phyloP scores from a whole-genome alignment of 345 rosid species.

The Boechera retrofracta region DNA sequence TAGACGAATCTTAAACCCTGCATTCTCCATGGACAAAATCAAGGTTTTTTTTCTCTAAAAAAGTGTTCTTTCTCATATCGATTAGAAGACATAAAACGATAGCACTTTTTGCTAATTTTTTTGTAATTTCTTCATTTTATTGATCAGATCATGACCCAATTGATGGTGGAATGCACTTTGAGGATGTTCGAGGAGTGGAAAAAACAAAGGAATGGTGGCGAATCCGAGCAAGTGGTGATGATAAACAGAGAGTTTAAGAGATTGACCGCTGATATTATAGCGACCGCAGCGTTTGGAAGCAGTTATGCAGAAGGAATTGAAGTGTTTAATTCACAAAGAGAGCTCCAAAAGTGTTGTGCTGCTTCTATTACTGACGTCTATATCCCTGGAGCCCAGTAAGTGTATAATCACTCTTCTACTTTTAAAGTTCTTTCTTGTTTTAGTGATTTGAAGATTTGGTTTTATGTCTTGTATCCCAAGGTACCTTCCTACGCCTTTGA shows the following conservation, averaged over 20 bases:
- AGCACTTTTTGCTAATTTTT: not conserved
- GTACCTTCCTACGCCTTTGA: slow-evolving; percentile 55
- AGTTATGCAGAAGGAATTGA: slow-evolving; percentile 52
- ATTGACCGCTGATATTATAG: slow-evolving; percentile 58
- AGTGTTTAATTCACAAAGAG: slow-evolving; percentile 51
- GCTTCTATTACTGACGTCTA: slow-evolving; percentile 24
- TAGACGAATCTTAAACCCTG: slow-evolving; percentile 53
- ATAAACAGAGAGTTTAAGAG: slow-evolving; percentile 41
- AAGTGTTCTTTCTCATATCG: not conserved
- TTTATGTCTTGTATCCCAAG: slow-evolving; percentile 35
- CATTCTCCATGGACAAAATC: slow-evolving; percentile 53
- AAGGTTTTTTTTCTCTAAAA: slow-evolving; percentile 41
- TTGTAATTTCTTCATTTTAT: not conserved
- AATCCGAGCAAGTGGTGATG: slow-evolving; percentile 30
- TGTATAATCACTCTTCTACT: not conserved
- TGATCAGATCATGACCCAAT: slow-evolving; percentile 44
- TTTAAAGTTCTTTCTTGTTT: not conserved
- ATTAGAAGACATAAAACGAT: not conserved
- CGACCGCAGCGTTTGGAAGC: slow-evolving; percentile 61
- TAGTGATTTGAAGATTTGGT: not conserved
- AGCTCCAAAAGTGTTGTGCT: slow-evolving; percentile 47
- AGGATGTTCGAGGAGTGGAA: slow-evolving; percentile 50
- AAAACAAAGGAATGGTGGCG: slow-evolving; percentile 21
- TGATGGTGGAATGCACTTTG: slow-evolving; percentile 43
- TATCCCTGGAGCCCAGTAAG: slow-evolving; percentile 58